Conservation (phyloP, 345 rosid genomes). For the Citrus australasica region DNA sequence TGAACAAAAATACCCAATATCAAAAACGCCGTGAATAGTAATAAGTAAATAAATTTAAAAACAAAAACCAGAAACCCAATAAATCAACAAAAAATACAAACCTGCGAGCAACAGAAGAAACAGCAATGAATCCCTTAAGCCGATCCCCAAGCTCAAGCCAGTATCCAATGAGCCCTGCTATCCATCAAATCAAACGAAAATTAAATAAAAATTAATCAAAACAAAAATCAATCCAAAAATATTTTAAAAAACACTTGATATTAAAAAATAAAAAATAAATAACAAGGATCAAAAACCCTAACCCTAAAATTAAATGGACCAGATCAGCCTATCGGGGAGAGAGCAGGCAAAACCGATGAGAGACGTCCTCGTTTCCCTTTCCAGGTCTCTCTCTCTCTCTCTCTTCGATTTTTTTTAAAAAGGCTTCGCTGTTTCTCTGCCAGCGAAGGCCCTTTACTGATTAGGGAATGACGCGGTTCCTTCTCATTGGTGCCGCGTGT, state of each 20-base stretch:
- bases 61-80: background rate
- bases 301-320: conserved; percentile 26
- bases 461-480: conserved; percentile 19
- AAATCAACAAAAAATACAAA: background rate
- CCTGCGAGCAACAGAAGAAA: conserved; percentile 8
- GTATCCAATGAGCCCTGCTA: conserved; percentile 22
- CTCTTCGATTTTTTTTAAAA: background rate
- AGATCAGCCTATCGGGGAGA: conserved; percentile 32
- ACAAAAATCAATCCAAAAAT: background rate
- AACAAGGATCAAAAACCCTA: conserved; percentile 22
- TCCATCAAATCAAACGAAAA: conserved; percentile 11
- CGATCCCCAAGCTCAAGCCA: conserved; percentile 30
- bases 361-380: background rate
- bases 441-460: conserved; percentile 27
- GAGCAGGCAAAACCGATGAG: conserved; percentile 2
- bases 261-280: background rate
- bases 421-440: conserved; percentile 15
- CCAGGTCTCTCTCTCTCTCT: background rate
- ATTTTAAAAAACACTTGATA: background rate
- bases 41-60: background rate
- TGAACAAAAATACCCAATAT: background rate
- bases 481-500: conserved; percentile 9
- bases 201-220: background rate
- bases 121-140: conserved; percentile 14
- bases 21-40: background rate